Conservation (phyloP, 2,329 filamentous ascomycete species). For the Monosporascus sp. region DNA sequence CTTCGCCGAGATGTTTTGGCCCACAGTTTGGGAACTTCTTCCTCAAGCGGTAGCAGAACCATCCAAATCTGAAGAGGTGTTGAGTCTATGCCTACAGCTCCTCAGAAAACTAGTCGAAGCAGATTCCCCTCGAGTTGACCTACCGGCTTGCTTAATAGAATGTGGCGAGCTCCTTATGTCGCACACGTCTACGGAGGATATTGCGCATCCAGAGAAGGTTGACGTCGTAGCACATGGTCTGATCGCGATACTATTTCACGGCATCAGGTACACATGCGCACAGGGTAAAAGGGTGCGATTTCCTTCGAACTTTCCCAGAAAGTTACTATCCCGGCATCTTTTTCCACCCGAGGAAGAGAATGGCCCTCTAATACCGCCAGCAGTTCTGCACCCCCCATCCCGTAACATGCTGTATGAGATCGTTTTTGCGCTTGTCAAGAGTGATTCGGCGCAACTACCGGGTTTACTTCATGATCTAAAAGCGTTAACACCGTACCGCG, state of each 20-base stretch:
- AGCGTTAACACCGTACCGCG: constrained; percentile 45
- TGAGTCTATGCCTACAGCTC: constrained; percentile 20
- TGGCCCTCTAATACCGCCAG: constrained; percentile 29
- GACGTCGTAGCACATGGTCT: constrained; percentile 34
- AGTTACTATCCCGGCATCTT: constrained; percentile 58
- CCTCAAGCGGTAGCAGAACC: constrained; percentile 28
- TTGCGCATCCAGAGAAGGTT: constrained; percentile 30
- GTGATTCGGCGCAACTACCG: constrained; percentile 42
- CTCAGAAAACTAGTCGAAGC: constrained; percentile 22
- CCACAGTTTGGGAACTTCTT: constrained; percentile 32
- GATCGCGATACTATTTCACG: constrained; percentile 28
- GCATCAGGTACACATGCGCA: constrained; percentile 21
- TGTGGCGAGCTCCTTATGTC: constrained; percentile 21
- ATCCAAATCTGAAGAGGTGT: constrained; percentile 38
- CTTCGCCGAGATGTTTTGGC: constrained; percentile 45
- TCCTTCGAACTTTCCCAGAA: constrained; percentile 31
- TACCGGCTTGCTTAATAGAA: constrained; percentile 16
- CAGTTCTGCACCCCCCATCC: constrained; percentile 49
- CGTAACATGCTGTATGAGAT: constrained; percentile 57
- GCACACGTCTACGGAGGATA: constrained; percentile 27
- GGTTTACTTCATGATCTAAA: constrained; percentile 47
- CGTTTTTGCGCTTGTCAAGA: constrained; percentile 50
- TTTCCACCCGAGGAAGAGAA: constrained; percentile 49
- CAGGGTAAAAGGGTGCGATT: constrained; percentile 14
- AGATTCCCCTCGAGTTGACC: constrained; percentile 16